Base-by-base conservation (phyloP, 176 grass and related monocot species). In the Zoysia pacifica region DNA sequence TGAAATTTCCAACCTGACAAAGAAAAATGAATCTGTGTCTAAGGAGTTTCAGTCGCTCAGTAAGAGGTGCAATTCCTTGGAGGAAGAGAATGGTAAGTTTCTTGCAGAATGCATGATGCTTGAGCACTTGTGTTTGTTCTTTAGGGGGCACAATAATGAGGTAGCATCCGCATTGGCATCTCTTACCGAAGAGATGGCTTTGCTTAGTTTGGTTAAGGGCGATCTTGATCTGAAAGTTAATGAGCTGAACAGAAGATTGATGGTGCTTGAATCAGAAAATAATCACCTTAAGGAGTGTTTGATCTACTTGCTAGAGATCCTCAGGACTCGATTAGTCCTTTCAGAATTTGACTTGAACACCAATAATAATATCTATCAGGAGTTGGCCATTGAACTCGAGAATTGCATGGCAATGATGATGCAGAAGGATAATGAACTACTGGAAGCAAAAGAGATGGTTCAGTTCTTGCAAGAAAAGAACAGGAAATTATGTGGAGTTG, bases 281-380 rank as follows among this genome's bases (percentile, higher is more conserved):
- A 73, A 60, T 68, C 67, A 78, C 75, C 72, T 93, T 51, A 89
- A 87, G 78, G 82, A 89, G 40, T 87, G 75, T 78, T 56, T 90
- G 40, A 48, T 77, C 8, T 88, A 77, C 70, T 60, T 92, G 80
- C 49, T 87, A 77, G 89, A 91, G 66, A 89, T 93, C 78, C 82
- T 95, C 37, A 89, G 51, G 52, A 81, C 72, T 87, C 77, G 62
- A 48, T 62, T 95, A 72, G 75, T 93, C 40, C 81, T 90, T 79
- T 88, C 87, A 87, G 90, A 91, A 72, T 86, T 95, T 54, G 88
- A 99, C 83, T 54, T 94, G 73, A 91, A 87, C 80, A 78, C 78
- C 5, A 77, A 63, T 12, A 79, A 39, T 85, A 84, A 67, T 46
- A 7, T 91, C 48, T 86, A 43, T 79, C 58, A 89, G 75, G 93